These are phyloP conservation scores for Hyaloscypha variabilis DNA, from an alignment of 495 filamentous ascomycete species.

Conservation along the genomic window DNA sequence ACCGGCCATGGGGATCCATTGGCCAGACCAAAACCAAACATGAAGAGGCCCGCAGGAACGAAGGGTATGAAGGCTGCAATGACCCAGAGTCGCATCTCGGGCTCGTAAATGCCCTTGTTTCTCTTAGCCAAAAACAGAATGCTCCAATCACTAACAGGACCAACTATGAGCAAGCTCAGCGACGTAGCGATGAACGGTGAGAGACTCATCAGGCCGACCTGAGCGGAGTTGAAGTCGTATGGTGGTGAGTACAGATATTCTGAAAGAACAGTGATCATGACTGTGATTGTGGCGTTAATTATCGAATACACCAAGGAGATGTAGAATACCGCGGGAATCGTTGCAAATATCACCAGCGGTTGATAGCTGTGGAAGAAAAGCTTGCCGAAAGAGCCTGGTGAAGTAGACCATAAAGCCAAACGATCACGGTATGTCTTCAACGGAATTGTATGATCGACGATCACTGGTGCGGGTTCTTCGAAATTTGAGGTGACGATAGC, in stretches of 20 bases:
- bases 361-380: constrained; percentile 38
- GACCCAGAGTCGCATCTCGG: constrained; percentile 66
- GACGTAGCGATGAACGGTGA: constrained; percentile 41
- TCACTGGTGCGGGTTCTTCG: too few relatives aligned
- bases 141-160: constrained; percentile 42
- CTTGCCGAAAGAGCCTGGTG: constrained; percentile 26
- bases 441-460: too few relatives aligned
- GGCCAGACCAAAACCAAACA: constrained; percentile 40
- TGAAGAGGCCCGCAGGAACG: constrained; percentile 34
- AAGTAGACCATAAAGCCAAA: constrained; percentile 15
- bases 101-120: constrained; percentile 68
- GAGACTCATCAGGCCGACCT: constrained; percentile 41
- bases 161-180: constrained; percentile 38
- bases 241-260: constrained; percentile 37
- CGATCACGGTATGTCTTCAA: constrained; percentile 13
- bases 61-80: constrained; percentile 34
- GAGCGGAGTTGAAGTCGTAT: constrained; percentile 40
- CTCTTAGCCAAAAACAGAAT: constrained; percentile 55
- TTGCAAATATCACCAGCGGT: constrained; percentile 38
- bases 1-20: constrained; percentile 38
- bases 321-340: constrained; percentile 42
- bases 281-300: constrained; percentile 35
- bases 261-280: constrained; percentile 38
- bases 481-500: constrained; percentile 6
- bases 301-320: constrained; percentile 39